These are phyloP conservation scores for Epichloe typhina DNA, from an alignment of 2,329 filamentous ascomycete genomes.

Conservation along the genomic window DNA sequence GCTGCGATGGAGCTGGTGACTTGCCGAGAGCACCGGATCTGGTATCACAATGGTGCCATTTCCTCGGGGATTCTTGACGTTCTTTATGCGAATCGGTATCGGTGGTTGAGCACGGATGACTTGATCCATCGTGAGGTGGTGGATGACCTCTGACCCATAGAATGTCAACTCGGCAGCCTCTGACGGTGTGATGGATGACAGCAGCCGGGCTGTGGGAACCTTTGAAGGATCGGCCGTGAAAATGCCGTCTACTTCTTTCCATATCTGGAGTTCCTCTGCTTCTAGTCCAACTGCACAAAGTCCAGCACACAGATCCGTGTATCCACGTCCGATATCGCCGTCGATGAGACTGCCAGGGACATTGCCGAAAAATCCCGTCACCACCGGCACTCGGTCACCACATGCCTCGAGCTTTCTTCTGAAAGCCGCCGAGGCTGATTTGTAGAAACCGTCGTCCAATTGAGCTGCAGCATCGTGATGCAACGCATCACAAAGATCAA, in stretches of 20 bases:
- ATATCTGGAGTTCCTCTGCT: constrained; percentile 85
- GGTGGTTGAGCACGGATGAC: constrained; percentile 66
- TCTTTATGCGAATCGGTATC: constrained; percentile 82
- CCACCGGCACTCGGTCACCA: constrained; percentile 55
- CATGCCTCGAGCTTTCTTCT: constrained; percentile 52
- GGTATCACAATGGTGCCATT: constrained; percentile 74
- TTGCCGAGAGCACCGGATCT: constrained; percentile 43
- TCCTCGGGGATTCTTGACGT: constrained; percentile 74
- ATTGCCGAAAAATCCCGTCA: constrained; percentile 90
- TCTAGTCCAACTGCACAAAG: constrained; percentile 79
- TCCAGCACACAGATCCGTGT: constrained; percentile 91
- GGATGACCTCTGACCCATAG: constrained; percentile 91
- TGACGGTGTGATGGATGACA: constrained; percentile 78
- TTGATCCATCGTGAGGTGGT: constrained; percentile 98
- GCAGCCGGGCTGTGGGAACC: constrained; percentile 83
- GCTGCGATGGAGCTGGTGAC: constrained; percentile 45
- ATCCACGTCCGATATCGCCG: constrained; percentile 80
- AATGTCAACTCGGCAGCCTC: constrained; percentile 94
- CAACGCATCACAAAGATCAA: constrained; percentile 76
- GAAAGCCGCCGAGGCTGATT: constrained; percentile 46
- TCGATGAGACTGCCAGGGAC: constrained; percentile 85
- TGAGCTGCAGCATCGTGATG: constrained; percentile 48
- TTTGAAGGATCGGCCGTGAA: constrained; percentile 77
- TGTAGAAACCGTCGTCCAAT: constrained; percentile 58
- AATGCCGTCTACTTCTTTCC: constrained; percentile 98